Evolutionary conservation across 768 basidiomycete species (phyloP), one percentile per base, ranked within the genome.

Genomic region (Trametes cubensis): DNA sequence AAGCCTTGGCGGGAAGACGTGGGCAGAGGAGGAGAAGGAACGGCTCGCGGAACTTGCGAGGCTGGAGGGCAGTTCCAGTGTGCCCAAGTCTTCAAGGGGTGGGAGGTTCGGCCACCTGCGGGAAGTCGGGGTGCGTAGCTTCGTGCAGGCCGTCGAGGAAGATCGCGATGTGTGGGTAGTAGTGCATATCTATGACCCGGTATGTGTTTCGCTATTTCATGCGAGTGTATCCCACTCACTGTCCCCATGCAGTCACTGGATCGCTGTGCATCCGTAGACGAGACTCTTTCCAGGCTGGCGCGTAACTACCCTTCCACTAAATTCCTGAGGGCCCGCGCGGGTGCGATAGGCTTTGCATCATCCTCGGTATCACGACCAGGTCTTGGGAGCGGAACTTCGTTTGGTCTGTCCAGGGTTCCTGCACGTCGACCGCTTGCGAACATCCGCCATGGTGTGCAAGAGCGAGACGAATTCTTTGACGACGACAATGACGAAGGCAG

Each of bases 121-220:
- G 49, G 92, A 94, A 71, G 90, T 94, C 3, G 92, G 90, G 0
- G 73, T 83, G 61, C 80, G 82, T 58, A 89, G 89, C 21, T 94
- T 87, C 68, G 78, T 94, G 58, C 74, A 78, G 54, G 90, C 92
- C 1, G 84, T 94, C 2, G 92, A 94, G 72, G 92, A 92, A 71
- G 84, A 83, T 34, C 77, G 75, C 50, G 83, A 81, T 0, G 80
- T 86, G 15, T 94, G 89, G 89, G 89, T 94, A 13, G 85, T 94
- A n/a, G 79, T 94, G 21, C 92, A 94, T 73, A 78, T 94, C 6
- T 94, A 92, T 69, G 88, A 92, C 67, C 79, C 90, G 51, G 92
- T 92, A 73, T 67, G 88, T 78, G 30, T 38, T 26, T 21, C 41
- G 25, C 11, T 11, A 11, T 17, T 28, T 25, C 18, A 11, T 23